Evolutionary conservation across 495 filamentous ascomycete species (phyloP).

Genomic region (Xeromyces bisporus): DNA sequence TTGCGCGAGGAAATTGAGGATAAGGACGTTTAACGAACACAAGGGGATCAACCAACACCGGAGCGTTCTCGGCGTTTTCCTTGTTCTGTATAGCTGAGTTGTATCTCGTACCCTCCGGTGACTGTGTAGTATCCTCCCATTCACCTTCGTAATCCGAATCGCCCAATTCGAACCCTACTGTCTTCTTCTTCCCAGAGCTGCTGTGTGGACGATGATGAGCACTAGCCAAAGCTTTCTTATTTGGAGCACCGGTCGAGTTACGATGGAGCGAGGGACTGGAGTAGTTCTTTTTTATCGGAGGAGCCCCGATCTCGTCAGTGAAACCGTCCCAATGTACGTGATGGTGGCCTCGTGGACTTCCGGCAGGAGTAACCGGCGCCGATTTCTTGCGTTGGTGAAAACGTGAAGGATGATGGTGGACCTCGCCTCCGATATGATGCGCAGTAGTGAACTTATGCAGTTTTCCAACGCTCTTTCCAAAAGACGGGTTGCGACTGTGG

Average conservation of each 20-base stretch:
- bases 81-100: conserved; percentile 25
- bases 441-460: conserved; percentile 18
- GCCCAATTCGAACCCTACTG: conserved; percentile 31
- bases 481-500: conserved; percentile 27
- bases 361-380: conserved; percentile 27
- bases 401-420: conserved; percentile 15
- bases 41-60: conserved; percentile 28
- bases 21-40: conserved; percentile 32
- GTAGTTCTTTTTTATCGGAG: conserved; percentile 29
- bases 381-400: conserved; percentile 34
- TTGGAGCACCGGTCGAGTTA: conserved; percentile 14
- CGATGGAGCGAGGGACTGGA: conserved; percentile 28
- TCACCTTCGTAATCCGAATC: conserved; percentile 29
- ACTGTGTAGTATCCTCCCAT: conserved; percentile 37
- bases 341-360: conserved; percentile 19
- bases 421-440: conserved; percentile 16
- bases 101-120: conserved; percentile 30
- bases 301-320: conserved; percentile 10
- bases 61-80: conserved; percentile 22
- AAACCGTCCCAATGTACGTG: conserved; percentile 29
- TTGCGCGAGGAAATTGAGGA: conserved; percentile 26
- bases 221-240: conserved; percentile 23
- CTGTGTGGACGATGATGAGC: conserved; percentile 22
- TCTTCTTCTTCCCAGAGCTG: conserved; percentile 28
- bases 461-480: conserved; percentile 27